Evolutionary conservation across 148 eudicot genomes (phyloP).

Genomic region (Chenopodium album): DNA sequence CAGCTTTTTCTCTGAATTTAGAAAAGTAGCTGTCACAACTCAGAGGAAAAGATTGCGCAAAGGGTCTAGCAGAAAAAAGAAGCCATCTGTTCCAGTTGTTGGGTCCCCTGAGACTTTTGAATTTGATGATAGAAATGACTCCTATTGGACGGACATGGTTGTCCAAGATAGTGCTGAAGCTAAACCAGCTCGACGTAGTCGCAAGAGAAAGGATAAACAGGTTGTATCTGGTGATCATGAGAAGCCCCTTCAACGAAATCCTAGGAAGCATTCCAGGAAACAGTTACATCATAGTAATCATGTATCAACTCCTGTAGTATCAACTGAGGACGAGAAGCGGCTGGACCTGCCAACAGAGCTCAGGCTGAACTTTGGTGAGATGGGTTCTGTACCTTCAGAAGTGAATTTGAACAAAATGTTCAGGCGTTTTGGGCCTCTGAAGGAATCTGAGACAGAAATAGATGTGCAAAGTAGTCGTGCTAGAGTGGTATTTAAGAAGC

Average conservation of each 20-base stretch:
- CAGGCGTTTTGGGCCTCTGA: conserved; percentile 84
- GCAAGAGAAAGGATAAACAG: conserved; percentile 46
- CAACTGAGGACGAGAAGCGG: conserved; percentile 34
- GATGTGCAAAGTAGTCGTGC: conserved; percentile 63
- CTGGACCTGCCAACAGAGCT: conserved; percentile 68
- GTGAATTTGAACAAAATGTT: conserved; percentile 65
- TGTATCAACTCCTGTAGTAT: conserved; percentile 36
- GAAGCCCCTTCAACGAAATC: conserved; percentile 44
- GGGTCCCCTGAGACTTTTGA: conserved; percentile 69
- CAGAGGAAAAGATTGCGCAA: conserved; percentile 37
- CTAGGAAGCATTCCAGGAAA: conserved; percentile 54
- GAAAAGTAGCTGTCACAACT: conserved; percentile 52
- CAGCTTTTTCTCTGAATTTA: conserved; percentile 57
- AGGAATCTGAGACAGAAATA: conserved; percentile 76
- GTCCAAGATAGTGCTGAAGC: conserved; percentile 68
- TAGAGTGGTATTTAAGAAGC: conserved; percentile 74
- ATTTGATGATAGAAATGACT: conserved; percentile 84
- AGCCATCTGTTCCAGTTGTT: conserved; percentile 33
- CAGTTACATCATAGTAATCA: conserved; percentile 43
- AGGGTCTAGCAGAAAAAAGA: conserved; percentile 61
- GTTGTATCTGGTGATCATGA: conserved; percentile 37
- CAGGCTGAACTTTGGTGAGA: conserved; percentile 63
- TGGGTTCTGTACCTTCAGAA: conserved; percentile 63
- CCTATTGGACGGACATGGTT: conserved; percentile 94
- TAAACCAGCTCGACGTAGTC: conserved; percentile 44